Evolutionary conservation across 148 eudicot species (phyloP), one percentile per base, ranked within the genome.

Genomic region (Cornus suecica): DNA sequence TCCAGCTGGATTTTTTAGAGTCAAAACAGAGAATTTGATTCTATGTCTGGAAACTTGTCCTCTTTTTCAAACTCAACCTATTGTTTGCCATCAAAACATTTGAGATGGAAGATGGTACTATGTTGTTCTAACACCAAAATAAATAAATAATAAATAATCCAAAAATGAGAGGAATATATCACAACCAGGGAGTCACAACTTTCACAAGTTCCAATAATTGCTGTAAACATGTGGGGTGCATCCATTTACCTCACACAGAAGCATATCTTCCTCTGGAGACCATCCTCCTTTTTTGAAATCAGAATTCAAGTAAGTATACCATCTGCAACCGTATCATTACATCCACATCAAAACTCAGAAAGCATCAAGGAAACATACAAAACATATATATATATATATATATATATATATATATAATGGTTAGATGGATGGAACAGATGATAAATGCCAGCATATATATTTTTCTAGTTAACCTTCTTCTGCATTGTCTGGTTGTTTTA

Each of bases 201-300:
- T 58, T 58, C 6, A 58, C 25, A 20, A 18, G 62, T 22, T 58
- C 24, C 56, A 11, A 30, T 10, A 26, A 28, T 58, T 72, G 65
- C 74, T 22, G 13, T 56, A 51, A 71, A 72, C 62, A 16, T 48
- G 48, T 63, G 34, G 15, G 65, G 10, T 24, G 30, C 41, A 29
- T n/a, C 68, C 58, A 54, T 73, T 72, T 85, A 95, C 99, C 96
- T 95, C 99, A 77, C 97, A 95, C 77, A 95, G 79, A 79, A 94
- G 87, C 92, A 89, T 69, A 79, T 94, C 99, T 84, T 94, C 99
- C 80, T 94, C 97, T 8, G 92, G 96, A 60, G 99, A 90, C 99
- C 99, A 94, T 37, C 97, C 97, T 4, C 99, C 99, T 83, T 83
- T 92, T 83, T 94, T 94, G 87, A 92, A 90, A 83, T 92, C 94